Evolutionary conservation across 2,329 filamentous ascomycete genomes (phyloP).

Genomic region (Colletotrichum spaethianum): DNA sequence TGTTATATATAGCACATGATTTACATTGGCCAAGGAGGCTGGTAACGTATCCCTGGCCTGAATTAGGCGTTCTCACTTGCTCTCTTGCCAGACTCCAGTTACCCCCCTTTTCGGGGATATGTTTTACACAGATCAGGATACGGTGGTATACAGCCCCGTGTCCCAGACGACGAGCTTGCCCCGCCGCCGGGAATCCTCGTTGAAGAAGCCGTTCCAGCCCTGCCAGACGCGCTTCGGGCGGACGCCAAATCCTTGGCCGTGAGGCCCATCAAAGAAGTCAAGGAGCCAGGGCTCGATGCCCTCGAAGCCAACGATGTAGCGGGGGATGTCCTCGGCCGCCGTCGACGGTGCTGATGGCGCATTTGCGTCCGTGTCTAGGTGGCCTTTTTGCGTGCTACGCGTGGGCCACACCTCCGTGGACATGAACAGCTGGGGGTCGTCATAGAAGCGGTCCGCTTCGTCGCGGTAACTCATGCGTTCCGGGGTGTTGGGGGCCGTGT

Average conservation of each 20-base stretch:
- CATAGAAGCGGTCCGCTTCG: constrained; percentile 93
- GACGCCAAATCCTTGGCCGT: constrained; percentile 59
- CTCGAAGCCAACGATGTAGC: constrained; percentile 74
- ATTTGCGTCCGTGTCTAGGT: constrained; percentile 19
- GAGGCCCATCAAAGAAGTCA: constrained; percentile 58
- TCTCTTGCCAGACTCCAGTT: too few species aligned
- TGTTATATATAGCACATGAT: not conserved
- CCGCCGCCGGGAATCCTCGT: constrained; percentile 71
- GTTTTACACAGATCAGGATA: constrained; percentile 3
- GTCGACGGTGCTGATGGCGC: not conserved
- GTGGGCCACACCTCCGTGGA: constrained; percentile 64
- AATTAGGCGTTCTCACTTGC: not conserved
- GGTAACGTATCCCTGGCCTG: not conserved
- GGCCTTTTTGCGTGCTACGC: constrained; percentile 21
- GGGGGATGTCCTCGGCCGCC: constrained; percentile 58
- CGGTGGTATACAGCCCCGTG: constrained; percentile 54
- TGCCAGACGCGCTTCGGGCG: constrained; percentile 65
- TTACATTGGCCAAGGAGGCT: too few species aligned
- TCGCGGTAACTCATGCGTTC: constrained; percentile 82
- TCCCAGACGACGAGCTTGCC: constrained; percentile 75
- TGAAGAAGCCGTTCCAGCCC: constrained; percentile 73
- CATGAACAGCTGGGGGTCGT: constrained; percentile 71
- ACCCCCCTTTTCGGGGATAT: too few species aligned
- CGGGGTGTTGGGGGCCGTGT: constrained; percentile 69
- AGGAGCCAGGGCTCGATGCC: constrained; percentile 65